Evolutionary conservation across 1,284 basidiomycete genomes (phyloP).

Genomic region (Rhodotorula sp.): DNA sequence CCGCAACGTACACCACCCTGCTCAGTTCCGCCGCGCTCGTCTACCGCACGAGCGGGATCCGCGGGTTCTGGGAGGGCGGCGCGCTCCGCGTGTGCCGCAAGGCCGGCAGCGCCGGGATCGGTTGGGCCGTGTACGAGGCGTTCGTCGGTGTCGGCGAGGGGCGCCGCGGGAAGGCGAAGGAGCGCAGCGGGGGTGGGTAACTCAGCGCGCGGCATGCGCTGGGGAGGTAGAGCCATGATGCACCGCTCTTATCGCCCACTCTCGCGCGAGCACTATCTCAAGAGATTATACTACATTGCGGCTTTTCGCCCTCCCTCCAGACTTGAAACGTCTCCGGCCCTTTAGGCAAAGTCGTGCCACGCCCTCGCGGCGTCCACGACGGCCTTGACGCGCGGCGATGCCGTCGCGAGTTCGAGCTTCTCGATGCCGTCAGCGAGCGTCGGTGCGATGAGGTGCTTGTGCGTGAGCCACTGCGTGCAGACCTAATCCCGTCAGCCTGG

Average conservation of each 20-base stretch:
- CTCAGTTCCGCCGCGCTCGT: slow-evolving; percentile 29
- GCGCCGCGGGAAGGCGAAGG: slow-evolving; percentile 3
- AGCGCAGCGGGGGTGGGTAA: slow-evolving; percentile 17
- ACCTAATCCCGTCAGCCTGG: neutral
- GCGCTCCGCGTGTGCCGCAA: slow-evolving; percentile 81
- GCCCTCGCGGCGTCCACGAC: slow-evolving; percentile 28
- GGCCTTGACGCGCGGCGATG: slow-evolving; percentile 13
- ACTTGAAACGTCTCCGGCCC: too few relatives aligned
- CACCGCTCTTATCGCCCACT: neutral
- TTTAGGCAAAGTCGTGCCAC: slow-evolving; percentile 33
- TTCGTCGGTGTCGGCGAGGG: slow-evolving; percentile 50
- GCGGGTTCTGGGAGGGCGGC: slow-evolving; percentile 82
- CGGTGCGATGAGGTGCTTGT: slow-evolving; percentile 13
- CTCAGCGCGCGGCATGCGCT: neutral
- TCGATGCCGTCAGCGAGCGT: slow-evolving; percentile 18
- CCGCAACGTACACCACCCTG: slow-evolving; percentile 31
- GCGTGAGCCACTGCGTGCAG: slow-evolving; percentile 1
- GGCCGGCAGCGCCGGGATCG: slow-evolving; percentile 84
- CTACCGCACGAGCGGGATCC: slow-evolving; percentile 31
- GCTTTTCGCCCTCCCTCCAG: neutral
- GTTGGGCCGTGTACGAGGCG: slow-evolving; percentile 89
- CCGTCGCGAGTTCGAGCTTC: slow-evolving; percentile 23
- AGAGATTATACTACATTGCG: neutral
- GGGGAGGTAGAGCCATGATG: neutral
- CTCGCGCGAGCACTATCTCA: neutral